Conservation (phyloP, 2,329 filamentous ascomycete genomes). For the Chrysosporium queenslandicum region DNA sequence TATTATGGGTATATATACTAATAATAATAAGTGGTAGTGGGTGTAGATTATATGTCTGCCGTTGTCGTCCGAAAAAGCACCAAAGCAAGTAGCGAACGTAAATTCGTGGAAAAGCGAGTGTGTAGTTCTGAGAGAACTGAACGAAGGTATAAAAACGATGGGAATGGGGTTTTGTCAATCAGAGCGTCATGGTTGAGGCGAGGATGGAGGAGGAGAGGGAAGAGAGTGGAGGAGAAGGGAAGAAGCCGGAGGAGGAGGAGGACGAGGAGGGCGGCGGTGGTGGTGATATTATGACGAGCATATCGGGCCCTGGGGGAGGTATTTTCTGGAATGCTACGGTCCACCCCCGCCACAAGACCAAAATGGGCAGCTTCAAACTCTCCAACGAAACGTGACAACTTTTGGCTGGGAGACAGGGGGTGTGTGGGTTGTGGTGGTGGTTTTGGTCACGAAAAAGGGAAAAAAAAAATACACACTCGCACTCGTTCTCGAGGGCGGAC, state of each 20-base stretch:
- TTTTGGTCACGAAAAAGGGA: neutral
- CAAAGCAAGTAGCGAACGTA: constrained; percentile 12
- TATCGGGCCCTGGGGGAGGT: neutral
- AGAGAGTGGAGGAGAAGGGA: constrained; percentile 12
- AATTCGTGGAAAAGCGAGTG: constrained; percentile 30
- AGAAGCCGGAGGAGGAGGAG: too few relatives aligned
- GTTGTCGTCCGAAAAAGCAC: constrained; percentile 10
- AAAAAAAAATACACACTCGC: neutral
- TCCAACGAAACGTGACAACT: constrained; percentile 5
- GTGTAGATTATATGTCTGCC: constrained; percentile 8
- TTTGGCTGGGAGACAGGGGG: neutral
- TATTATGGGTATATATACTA: too few relatives aligned
- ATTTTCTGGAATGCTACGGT: constrained; percentile 14
- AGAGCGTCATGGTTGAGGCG: constrained; percentile 10
- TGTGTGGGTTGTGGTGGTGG: neutral
- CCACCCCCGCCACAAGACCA: constrained; percentile 12
- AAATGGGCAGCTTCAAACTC: constrained; percentile 4
- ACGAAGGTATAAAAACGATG: constrained; percentile 12
- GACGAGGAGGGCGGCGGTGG: constrained; percentile 7
- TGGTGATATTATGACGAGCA: constrained; percentile 8
- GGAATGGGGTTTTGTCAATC: neutral
- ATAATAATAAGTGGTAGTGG: neutral
- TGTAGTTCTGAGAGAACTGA: constrained; percentile 13
- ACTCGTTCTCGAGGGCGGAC: too few relatives aligned
- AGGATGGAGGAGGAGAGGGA: constrained; percentile 14